Base-by-base conservation (phyloP, 495 filamentous ascomycete species). In the Penicillium silybi region DNA sequence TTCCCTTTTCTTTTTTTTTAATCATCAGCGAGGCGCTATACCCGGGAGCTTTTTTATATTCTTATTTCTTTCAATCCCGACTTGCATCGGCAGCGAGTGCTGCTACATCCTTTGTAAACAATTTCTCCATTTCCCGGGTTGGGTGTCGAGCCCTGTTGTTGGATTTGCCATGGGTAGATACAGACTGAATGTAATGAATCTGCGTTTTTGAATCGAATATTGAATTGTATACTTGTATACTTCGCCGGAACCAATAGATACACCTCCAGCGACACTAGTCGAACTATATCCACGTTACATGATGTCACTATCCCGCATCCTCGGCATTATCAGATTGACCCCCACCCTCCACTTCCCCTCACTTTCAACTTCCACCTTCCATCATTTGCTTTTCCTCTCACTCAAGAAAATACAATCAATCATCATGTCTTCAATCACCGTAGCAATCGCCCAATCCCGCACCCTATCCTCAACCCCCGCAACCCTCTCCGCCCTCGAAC, bases 401-500 rank as follows among this genome's bases (percentile, higher is more conserved):
- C n/a, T n/a, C n/a, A n/a, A n/a, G n/a, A n/a, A n/a, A n/a, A n/a
- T n/a, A n/a, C n/a, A 17, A 39, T 18, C 18, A 8, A 17, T 11
- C n/a, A 37, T 16, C 7, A 49, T 49, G 46, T 37, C 46, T 23
- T 29, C 37, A 37, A 19, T 49, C 4, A 49, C 46, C 10, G 38
- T 49, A 20, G 46, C 46, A 18, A 23, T 49, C 25, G 22, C 42
- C 25, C 42, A 44, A 44, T 44, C 85, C 16, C 77, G 75, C 62
- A 90, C 90, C 17, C 82, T 81, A 40, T 46, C 75, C 38, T 85
- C 84, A 9, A 81, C 83, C 10, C 20, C 72, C 10, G 72, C 76
- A 27, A 95, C 90, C 3, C 81, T 96, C 44, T 41, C 59, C 8
- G 77, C 82, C n/a, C 82, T 96, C 18, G 69, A 78, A 41, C 50